phyloP scores from a whole-genome alignment of 352 stramenopile genomes.

The Elongisporangium anandrum region DNA sequence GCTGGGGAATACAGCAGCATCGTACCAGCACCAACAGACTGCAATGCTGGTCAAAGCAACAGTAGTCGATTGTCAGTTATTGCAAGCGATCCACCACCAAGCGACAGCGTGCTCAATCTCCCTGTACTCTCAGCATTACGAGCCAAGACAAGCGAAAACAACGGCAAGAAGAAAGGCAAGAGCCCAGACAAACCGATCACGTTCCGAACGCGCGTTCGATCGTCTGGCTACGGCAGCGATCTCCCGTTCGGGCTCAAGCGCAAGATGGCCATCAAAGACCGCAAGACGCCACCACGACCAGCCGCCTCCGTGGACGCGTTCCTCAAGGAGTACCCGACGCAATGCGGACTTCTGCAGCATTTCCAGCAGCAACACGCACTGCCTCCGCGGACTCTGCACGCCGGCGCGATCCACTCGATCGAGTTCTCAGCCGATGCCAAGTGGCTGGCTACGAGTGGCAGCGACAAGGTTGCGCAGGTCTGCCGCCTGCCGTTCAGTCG shows the following conservation, averaged over 20 bases:
- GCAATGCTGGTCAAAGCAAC: slow-evolving; percentile 1
- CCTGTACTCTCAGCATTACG: slow-evolving; percentile 21
- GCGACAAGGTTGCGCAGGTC: slow-evolving; percentile 54
- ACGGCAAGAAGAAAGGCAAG: slow-evolving; percentile 14
- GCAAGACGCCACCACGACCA: slow-evolving; percentile 11
- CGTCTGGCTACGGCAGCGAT: slow-evolving; percentile 67
- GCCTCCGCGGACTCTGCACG: slow-evolving; percentile 47
- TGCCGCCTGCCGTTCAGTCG: slow-evolving; percentile 69
- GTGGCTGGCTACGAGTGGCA: slow-evolving; percentile 61
- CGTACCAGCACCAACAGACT: not conserved
- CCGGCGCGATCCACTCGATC: slow-evolving; percentile 66
- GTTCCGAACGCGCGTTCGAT: slow-evolving; percentile 77
- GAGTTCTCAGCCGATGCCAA: slow-evolving; percentile 78
- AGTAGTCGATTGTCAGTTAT: slow-evolving; percentile 41
- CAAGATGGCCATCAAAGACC: slow-evolving; percentile 17
- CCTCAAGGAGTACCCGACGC: slow-evolving; percentile 68
- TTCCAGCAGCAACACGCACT: slow-evolving; percentile 55
- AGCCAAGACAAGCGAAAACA: slow-evolving; percentile 20
- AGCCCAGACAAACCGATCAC: slow-evolving; percentile 69
- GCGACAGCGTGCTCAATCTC: slow-evolving; percentile 54
- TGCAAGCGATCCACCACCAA: slow-evolving; percentile 30
- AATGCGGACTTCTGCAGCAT: slow-evolving; percentile 51
- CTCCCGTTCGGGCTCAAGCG: slow-evolving; percentile 21
- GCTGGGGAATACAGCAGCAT: slow-evolving; percentile 1
- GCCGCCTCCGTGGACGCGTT: slow-evolving; percentile 26